These are phyloP conservation scores for Hortaea sp. DNA, from an alignment of 2,329 filamentous ascomycete species.

Conservation along the genomic window DNA sequence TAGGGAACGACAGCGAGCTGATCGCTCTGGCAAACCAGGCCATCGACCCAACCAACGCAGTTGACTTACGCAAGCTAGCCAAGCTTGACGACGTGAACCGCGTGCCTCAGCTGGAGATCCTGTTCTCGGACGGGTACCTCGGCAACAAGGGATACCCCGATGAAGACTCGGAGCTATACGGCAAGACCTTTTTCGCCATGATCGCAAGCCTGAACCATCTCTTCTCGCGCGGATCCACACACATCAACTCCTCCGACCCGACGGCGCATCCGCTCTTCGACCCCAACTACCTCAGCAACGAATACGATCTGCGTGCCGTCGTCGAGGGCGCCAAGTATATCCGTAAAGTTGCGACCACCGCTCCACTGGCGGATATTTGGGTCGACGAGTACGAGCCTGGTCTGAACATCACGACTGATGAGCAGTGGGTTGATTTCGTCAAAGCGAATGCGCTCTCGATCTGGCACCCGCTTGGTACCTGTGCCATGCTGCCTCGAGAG, in stretches of 20 bases:
- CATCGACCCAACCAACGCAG: not conserved
- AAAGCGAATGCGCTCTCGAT: slow-evolving; percentile 19
- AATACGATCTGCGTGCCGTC: slow-evolving; percentile 16
- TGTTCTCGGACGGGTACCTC: slow-evolving; percentile 36
- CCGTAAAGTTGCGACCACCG: slow-evolving; percentile 20
- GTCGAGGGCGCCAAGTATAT: slow-evolving; percentile 19
- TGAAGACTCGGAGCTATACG: slow-evolving; percentile 21
- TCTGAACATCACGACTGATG: slow-evolving; percentile 9
- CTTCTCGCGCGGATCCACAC: slow-evolving; percentile 18
- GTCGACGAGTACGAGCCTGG: slow-evolving; percentile 13
- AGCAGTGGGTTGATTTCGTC: slow-evolving; percentile 20
- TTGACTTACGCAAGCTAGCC: slow-evolving; percentile 34
- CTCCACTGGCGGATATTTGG: slow-evolving; percentile 23
- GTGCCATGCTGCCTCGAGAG: slow-evolving; percentile 17
- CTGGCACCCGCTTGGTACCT: slow-evolving; percentile 26
- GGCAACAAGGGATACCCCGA: slow-evolving; percentile 32
- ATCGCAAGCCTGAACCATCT: slow-evolving; percentile 37
- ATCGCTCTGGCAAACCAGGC: not conserved
- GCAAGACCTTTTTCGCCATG: slow-evolving; percentile 35
- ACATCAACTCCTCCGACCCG: slow-evolving; percentile 15
- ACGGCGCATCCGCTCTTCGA: slow-evolving; percentile 15
- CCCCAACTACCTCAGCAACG: slow-evolving; percentile 18
- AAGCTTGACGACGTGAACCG: slow-evolving; percentile 24
- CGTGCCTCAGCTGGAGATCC: slow-evolving; percentile 35
- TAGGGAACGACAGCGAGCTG: not conserved